Percentiles rank a stretch among this genome's conserved stretches.
Conservation (phyloP, 495 filamentous ascomycete species). For the Venustampulla echinocandica region DNA sequence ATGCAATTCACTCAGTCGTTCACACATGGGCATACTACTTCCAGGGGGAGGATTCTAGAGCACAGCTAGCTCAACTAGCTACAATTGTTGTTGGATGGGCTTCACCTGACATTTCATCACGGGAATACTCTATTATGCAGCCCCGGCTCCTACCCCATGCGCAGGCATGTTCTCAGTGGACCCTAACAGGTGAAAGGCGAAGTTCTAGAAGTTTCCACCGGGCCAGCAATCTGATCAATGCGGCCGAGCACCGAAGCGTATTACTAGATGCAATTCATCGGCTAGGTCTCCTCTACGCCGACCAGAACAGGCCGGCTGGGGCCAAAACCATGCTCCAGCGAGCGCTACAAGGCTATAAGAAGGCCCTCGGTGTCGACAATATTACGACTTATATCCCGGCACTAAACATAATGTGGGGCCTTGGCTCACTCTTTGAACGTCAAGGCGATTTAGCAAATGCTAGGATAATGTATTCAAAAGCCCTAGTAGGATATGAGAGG, state of each 20-base stretch:
- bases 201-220: slow-evolving; percentile 27
- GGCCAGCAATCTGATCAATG: slow-evolving; percentile 31
- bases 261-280: slow-evolving; percentile 27
- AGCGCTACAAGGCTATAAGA: slow-evolving; percentile 32
- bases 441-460: slow-evolving; percentile 6
- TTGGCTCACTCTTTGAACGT: background rate
- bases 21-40: too few relatives aligned
- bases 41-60: too few relatives aligned
- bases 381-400: slow-evolving; percentile 9
- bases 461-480: slow-evolving; percentile 6
- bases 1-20: too few relatives aligned
- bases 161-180: slow-evolving; percentile 13
- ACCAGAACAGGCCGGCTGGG: slow-evolving; percentile 22
- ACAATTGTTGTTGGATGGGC: too few relatives aligned
- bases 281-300: slow-evolving; percentile 24
- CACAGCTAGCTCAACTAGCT: too few relatives aligned
- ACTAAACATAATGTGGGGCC: slow-evolving; percentile 8
- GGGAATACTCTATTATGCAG: slow-evolving; percentile 30
- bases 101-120: slow-evolving; percentile 35
- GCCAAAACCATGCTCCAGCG: slow-evolving; percentile 27
- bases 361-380: slow-evolving; percentile 23
- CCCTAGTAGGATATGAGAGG: slow-evolving; percentile 4
- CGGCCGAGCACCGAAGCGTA: slow-evolving; percentile 29
- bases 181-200: slow-evolving; percentile 20
- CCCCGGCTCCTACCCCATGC: slow-evolving; percentile 14